Base-by-base conservation (phyloP, 352 stramenopile genomes). In the Phytophthora uliginosa region DNA sequence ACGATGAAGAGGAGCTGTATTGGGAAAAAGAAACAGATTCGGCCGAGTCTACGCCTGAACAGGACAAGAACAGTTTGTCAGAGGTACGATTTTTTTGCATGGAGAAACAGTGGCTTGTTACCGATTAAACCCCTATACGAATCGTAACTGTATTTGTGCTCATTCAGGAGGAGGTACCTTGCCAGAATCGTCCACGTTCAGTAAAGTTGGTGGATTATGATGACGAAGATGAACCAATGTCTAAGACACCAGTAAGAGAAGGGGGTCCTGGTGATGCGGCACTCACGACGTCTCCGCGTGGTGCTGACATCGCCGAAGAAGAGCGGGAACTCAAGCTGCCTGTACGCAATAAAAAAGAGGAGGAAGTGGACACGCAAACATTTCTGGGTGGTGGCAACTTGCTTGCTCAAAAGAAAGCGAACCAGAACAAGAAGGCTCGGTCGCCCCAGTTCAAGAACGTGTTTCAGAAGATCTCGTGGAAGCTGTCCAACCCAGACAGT, bases 391-490 rank as follows among this genome's bases (percentile, higher is more conserved):
- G 72, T 38, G 78, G 76, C 10, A 76, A 66, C 4, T 62, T 85
- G 22, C 63, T 83, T 17, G 70, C 74, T 51, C 74, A 79, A 22
- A 88, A 86, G 48, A 93, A 88, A 59, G 62, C 79, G 42, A 81
- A 76, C 13, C 53, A 77, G 34, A 82, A 80, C 28, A 82, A 75
- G 63, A 84, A 81, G 28, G 59, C 53, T 51, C 63, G 68, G 50
- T 93, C 84, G 18, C 86, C 86, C 4, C 82, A 92, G 48, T 84
- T 87, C 54, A 95, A 95, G 73, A 89, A 76, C 65, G 88, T 95
- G 74, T 93, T 95, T 63, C 77, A 92, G 76, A 89, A 90, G 54
- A 92, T 93, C 55, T 89, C 87, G 24, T 92, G 85, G 86, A 90
- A 91, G 45, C 73, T 80, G 8, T 51, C 54, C n/a, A 56, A 63